A percentile compares a stretch with the other conserved stretches of the same genome.
Evolutionary conservation across 106 monocot species (phyloP).

Genomic region (Acanthochlamys bracteata): DNA sequence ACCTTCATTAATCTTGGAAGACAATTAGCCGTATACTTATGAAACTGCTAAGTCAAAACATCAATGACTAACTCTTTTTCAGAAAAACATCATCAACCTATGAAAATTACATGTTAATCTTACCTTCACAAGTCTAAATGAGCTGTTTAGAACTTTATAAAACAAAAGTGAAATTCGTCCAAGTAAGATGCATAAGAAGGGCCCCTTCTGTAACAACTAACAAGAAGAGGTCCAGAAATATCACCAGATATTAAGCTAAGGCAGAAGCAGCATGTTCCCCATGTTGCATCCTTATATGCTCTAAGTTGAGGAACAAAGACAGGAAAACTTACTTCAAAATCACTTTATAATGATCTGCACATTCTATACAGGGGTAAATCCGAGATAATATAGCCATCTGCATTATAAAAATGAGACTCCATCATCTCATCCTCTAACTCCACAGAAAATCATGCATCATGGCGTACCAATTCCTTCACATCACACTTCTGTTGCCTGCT

Average conservation of each 20-base stretch:
- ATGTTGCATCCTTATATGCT: neutral
- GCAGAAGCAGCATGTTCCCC: neutral
- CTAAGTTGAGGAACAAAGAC: neutral
- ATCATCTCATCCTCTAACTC: neutral
- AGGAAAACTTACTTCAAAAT: conserved; percentile 60
- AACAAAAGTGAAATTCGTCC: no score
- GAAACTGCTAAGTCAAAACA: no score
- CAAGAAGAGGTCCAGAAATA: neutral
- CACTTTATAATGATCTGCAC: conserved; percentile 85
- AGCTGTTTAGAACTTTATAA: no score
- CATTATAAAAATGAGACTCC: conserved; percentile 11
- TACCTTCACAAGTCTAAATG: no score
- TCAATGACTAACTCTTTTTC: no score
- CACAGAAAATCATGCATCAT: neutral
- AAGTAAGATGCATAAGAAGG: no score
- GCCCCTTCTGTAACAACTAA: no score
- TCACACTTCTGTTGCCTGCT: conserved; percentile 83
- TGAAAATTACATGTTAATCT: no score
- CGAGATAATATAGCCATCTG: conserved; percentile 85
- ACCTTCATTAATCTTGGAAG: no score
- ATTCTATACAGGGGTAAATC: conserved; percentile 91
- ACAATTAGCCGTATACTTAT: no score
- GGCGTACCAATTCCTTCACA: conserved; percentile 77
- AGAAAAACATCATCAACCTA: no score
- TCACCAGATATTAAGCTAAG: neutral